A percentile compares a stretch with the other conserved stretches of the same genome.
Conservation (phyloP, 495 filamentous ascomycete species). For the Niebla homalea region DNA sequence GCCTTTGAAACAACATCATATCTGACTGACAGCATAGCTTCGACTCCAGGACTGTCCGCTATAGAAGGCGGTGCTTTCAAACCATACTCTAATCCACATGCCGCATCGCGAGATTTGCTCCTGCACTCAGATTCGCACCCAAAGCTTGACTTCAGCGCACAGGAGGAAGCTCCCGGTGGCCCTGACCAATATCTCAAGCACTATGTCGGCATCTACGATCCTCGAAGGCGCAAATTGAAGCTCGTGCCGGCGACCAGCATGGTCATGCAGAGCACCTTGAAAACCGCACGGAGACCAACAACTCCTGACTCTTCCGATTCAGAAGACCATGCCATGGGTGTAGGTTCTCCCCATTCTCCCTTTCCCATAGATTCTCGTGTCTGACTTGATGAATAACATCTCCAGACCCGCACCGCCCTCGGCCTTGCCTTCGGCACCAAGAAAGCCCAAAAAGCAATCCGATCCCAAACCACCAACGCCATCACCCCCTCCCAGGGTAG, state of each 20-base stretch:
- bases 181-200: conserved; percentile 59
- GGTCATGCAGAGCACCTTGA: conserved; percentile 50
- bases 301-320: neutral
- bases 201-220: conserved; percentile 79
- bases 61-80: conserved; percentile 44
- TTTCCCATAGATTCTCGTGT: neutral
- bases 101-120: conserved; percentile 48
- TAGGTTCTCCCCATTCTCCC: neutral
- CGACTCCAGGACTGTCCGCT: conserved; percentile 51
- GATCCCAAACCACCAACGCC: conserved; percentile 63
- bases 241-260: conserved; percentile 66
- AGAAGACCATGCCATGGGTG: conserved; percentile 5
- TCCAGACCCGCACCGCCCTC: conserved; percentile 45
- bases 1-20: neutral
- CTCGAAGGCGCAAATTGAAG: conserved; percentile 53
- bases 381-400: neutral
- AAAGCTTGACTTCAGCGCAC: conserved; percentile 68
- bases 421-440: conserved; percentile 88
- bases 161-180: conserved; percentile 51
- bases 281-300: conserved; percentile 21
- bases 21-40: conserved; percentile 32
- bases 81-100: conserved; percentile 45
- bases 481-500: conserved; percentile 36
- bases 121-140: conserved; percentile 65
- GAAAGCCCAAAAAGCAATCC: conserved; percentile 78